A percentile compares a stretch with the other conserved stretches of the same genome.
Conservation (phyloP, 768 basidiomycete species). For the Tricholoma saponaceum region DNA sequence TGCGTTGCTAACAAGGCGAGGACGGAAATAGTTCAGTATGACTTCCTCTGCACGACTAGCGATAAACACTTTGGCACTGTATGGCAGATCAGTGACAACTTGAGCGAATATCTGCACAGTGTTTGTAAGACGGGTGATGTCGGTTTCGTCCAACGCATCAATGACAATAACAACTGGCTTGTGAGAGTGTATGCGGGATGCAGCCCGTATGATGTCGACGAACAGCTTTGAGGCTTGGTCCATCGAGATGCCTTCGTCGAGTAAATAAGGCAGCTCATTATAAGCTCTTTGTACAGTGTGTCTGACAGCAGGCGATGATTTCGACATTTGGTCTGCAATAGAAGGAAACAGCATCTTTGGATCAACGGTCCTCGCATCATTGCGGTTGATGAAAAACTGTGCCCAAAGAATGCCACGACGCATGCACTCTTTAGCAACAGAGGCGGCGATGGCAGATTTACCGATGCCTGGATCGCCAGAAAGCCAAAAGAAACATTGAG, state of each 20-base stretch:
- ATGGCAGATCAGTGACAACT: constrained; percentile 3
- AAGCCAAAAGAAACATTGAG: constrained; percentile 4
- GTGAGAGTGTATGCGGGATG: constrained; percentile 1
- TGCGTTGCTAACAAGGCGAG: not conserved
- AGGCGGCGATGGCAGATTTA: constrained; percentile 11
- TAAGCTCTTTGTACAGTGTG: constrained; percentile 5
- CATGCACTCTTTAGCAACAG: constrained; percentile 5
- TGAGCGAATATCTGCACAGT: constrained; percentile 13
- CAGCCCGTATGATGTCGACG: constrained; percentile 7
- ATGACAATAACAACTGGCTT: constrained; percentile 16
- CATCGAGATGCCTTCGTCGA: constrained; percentile 8
- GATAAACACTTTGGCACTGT: constrained; percentile 11
- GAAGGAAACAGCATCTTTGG: constrained; percentile 15
- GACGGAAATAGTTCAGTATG: constrained; percentile 8
- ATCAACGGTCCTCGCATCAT: constrained; percentile 10
- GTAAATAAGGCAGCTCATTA: constrained; percentile 6
- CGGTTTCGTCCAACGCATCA: constrained; percentile 18
- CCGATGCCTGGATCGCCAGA: constrained; percentile 5
- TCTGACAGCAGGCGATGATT: constrained; percentile 2
- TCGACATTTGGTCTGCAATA: constrained; percentile 14
- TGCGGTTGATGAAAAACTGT: constrained; percentile 14
- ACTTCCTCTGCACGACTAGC: constrained; percentile 13
- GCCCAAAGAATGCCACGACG: constrained; percentile 9
- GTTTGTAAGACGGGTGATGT: constrained; percentile 2
- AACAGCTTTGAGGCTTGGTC: constrained; percentile 14